Conservation (phyloP, 164 flowering plant species). For the Buxus sempervirens region DNA sequence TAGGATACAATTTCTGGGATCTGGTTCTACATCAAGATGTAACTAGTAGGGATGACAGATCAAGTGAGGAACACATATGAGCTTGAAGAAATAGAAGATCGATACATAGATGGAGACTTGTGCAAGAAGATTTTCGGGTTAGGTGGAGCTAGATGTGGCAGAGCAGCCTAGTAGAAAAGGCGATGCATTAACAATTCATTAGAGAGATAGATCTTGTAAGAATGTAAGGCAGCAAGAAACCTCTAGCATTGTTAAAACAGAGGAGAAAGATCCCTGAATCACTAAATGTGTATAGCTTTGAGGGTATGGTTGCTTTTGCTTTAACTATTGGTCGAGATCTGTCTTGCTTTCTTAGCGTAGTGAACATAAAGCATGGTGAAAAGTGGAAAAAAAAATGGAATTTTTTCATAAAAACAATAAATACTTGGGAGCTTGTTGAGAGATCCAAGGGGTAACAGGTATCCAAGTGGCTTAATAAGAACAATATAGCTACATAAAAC, state of each 20-base stretch:
- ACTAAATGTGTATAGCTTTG: background rate
- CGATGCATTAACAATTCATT: background rate
- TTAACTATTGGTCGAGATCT: background rate
- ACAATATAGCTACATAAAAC: no score
- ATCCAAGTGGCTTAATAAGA: no score
- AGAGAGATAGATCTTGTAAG: background rate
- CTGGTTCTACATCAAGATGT: background rate
- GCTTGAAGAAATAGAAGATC: background rate
- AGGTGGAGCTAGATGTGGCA: background rate
- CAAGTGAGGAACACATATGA: background rate
- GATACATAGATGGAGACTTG: background rate
- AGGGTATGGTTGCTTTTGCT: background rate
- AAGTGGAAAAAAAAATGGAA: no score
- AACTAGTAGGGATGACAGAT: background rate
- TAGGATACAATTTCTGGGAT: constrained; percentile 5
- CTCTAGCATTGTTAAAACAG: background rate
- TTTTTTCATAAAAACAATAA: no score
- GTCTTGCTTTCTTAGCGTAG: no score
- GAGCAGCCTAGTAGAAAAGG: background rate
- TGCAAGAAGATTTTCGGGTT: background rate
- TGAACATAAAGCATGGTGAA: no score
- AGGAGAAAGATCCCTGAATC: background rate
- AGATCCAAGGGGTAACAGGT: no score
- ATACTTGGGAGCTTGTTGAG: no score
- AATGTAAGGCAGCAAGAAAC: background rate